Evolutionary conservation across 805 yeast genomes (phyloP), one percentile per base, ranked within the genome.

Genomic region (Wickerhamiella hasegawae): DNA sequence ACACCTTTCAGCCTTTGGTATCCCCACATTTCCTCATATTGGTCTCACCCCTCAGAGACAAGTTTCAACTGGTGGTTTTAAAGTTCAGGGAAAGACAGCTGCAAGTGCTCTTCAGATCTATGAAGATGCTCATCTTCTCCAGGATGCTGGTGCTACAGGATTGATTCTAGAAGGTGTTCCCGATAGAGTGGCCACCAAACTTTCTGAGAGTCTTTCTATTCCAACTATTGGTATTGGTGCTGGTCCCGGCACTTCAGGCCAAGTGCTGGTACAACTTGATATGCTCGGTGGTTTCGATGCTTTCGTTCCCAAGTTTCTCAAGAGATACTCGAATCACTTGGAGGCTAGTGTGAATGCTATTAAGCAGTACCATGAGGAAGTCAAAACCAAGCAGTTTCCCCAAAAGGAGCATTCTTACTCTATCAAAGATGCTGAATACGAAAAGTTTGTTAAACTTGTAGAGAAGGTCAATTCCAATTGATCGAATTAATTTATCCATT

Each of bases 221-320:
- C 96, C 97, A 0, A 80, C 92, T 1, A 84, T 87, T 44, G 98
- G 98, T 3, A 87, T 87, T 33, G 98, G 98, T 4, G 95, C 97
- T 0, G 97, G 98, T 1, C 69, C 73, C 17, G 59, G 59, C 6
- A 76, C 87, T 6, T 70, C 80, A 24, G 97, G 94, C 0, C 97
- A 90, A 54, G 94, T 87, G 1, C 63, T 87, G 26, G 98, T 87
- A 0, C 74, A 79, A 54, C 70, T 81, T 3, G 98, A 87, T 52
- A 49, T 81, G 57, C 59, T 87, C 22, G 95, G 95, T 8, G 61
- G 58, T 2, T 61, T 63, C 33, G 71, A 72, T 30, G 65, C 66
- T 0, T 62, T 58, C 31, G 51, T 55, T 17, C 79, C 80, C 2
- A 80, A 78, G 51, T 85, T 90, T 55, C 87, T 83, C 19, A 79